Percentiles rank a stretch among this genome's conserved stretches.
Conservation (phyloP, 2,329 filamentous ascomycete species). For the Dissoconium aciculare region DNA sequence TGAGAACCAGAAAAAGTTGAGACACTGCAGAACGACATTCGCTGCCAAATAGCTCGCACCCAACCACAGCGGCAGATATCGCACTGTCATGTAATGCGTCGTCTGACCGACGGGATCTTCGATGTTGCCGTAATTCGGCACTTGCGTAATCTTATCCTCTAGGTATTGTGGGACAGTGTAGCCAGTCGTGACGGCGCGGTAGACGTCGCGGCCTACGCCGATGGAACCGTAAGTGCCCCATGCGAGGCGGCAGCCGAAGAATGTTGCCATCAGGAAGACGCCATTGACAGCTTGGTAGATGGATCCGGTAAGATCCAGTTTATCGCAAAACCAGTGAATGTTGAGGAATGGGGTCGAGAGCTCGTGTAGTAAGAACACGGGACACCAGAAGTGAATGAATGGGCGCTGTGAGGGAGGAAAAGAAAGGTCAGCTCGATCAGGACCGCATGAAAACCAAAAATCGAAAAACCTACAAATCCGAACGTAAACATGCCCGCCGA, state of each 20-base stretch:
- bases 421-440: no score
- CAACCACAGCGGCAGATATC: constrained; percentile 52
- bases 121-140: constrained; percentile 12
- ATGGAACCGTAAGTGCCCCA: constrained; percentile 58
- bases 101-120: constrained; percentile 14
- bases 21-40: constrained; percentile 56
- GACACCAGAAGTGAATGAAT: constrained; percentile 70
- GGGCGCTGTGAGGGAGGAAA: constrained; percentile 53
- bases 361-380: constrained; percentile 74
- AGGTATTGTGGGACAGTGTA: constrained; percentile 10
- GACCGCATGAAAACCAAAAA: no score
- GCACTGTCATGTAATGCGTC: constrained; percentile 16
- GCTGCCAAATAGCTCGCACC: constrained; percentile 50
- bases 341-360: constrained; percentile 75
- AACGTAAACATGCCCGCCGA: constrained; percentile 61
- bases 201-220: constrained; percentile 57
- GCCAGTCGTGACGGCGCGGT: constrained; percentile 26
- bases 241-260: constrained; percentile 61
- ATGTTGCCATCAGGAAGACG: constrained; percentile 53
- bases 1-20: constrained; percentile 76
- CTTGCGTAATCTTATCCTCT: constrained; percentile 8
- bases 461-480: constrained; percentile 55
- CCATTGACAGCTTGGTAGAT: constrained; percentile 64
- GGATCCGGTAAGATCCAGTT: constrained; percentile 64
- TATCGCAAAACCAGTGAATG: constrained; percentile 86